Evolutionary conservation across 306 rosid genomes (phyloP).

Genomic region (Sicyos edulis): DNA sequence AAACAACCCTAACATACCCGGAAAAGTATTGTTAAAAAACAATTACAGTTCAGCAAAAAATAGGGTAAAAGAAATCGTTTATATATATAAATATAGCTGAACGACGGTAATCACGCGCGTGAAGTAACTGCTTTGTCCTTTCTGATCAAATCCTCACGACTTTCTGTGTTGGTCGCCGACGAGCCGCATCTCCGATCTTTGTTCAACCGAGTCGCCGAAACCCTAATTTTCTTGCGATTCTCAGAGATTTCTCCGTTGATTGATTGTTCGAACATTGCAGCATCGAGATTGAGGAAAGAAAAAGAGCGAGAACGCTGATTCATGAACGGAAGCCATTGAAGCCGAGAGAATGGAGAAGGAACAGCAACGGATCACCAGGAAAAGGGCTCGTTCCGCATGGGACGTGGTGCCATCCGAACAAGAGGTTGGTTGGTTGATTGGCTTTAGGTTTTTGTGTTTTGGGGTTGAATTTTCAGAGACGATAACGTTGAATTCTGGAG

Average conservation of each 20-base stretch:
- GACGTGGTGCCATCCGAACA: slow-evolving; percentile 57
- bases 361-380: slow-evolving; percentile 41
- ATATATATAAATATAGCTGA: no score
- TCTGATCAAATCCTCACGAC: neutral
- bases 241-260: slow-evolving; percentile 28
- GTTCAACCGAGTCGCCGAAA: slow-evolving; percentile 10
- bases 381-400: slow-evolving; percentile 81
- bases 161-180: slow-evolving; percentile 9
- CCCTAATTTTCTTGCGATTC: slow-evolving; percentile 21
- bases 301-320: neutral
- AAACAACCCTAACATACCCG: no score
- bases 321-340: slow-evolving; percentile 36
- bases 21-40: no score
- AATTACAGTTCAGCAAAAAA: no score
- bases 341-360: slow-evolving; percentile 49
- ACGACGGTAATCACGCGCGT: neutral
- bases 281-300: slow-evolving; percentile 1
- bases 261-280: neutral
- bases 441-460: slow-evolving; percentile 16
- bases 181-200: neutral
- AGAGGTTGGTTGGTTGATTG: slow-evolving; percentile 51
- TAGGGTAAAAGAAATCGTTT: no score
- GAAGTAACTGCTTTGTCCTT: neutral
- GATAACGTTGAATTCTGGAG: slow-evolving; percentile 1
- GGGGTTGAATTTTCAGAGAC: slow-evolving; percentile 33